Conservation (phyloP, 768 basidiomycete genomes). For the Lactarius deliciosus region DNA sequence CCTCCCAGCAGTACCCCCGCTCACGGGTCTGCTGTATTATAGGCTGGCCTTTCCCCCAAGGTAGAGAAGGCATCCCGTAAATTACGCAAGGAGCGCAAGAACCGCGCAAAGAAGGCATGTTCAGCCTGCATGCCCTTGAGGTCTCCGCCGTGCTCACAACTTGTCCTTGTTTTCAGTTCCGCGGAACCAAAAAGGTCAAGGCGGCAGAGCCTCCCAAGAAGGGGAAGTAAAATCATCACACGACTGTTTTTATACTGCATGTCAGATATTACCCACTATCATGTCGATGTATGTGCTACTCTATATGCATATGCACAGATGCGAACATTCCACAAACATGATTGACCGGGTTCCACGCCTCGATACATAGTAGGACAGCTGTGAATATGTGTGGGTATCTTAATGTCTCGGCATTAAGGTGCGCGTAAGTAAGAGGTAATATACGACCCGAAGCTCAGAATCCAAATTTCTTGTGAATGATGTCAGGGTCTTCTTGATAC, state of each 20-base stretch:
- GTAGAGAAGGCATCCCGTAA: conserved; percentile 92
- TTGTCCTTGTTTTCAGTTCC: conserved; percentile 56
- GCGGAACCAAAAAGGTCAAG: conserved; percentile 95
- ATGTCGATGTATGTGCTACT: conserved; percentile 41
- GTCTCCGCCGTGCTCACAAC: not conserved
- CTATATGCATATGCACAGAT: conserved; percentile 36
- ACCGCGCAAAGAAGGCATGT: conserved; percentile 96
- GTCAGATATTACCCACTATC: conserved; percentile 39
- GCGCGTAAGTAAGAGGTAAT: conserved; percentile 23
- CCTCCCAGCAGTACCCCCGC: not conserved
- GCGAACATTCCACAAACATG: conserved; percentile 14
- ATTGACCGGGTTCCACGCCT: not conserved
- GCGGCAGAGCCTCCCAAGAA: conserved; percentile 90
- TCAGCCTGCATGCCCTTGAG: not conserved
- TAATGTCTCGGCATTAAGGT: conserved; percentile 19
- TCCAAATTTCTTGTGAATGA: conserved; percentile 94
- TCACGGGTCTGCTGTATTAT: conserved; percentile 6
- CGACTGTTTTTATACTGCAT: conserved; percentile 40
- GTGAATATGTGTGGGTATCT: conserved; percentile 28
- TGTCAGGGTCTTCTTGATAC: conserved; percentile 98
- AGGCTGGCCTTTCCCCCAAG: conserved; percentile 74
- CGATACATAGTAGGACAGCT: conserved; percentile 19
- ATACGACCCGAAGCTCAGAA: conserved; percentile 47
- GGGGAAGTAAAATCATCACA: conserved; percentile 64
- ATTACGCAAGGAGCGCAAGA: conserved; percentile 99